Conservation (phyloP, 1,284 basidiomycete species). For the Vanrija sp. region DNA sequence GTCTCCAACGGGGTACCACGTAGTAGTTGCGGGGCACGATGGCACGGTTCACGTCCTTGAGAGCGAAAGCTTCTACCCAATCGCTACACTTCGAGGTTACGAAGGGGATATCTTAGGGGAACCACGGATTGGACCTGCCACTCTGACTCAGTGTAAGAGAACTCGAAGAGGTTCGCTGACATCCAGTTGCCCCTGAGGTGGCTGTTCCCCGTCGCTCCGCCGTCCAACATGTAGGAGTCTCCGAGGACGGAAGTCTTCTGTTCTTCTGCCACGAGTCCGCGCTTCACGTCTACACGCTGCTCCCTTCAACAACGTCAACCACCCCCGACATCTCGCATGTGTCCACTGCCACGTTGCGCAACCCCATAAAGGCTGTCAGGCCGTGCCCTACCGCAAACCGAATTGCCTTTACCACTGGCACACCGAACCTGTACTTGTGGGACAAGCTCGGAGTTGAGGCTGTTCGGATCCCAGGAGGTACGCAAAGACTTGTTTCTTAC, state of each 20-base stretch:
- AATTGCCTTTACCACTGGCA: conserved; percentile 19
- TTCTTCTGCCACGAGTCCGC: conserved; percentile 49
- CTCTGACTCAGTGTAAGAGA: too few species aligned
- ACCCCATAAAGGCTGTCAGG: conserved; percentile 16
- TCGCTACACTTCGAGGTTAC: not conserved
- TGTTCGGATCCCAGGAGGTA: conserved; percentile 34
- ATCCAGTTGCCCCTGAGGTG: not conserved
- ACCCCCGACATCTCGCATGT: conserved; percentile 24
- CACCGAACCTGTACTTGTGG: conserved; percentile 34
- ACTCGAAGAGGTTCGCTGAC: not conserved
- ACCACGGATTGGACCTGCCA: not conserved
- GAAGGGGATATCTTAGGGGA: too few species aligned
- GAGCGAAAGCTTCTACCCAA: conserved; percentile 9
- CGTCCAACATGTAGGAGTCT: conserved; percentile 64
- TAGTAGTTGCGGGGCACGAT: conserved; percentile 4
- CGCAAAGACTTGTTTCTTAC: not conserved
- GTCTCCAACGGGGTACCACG: conserved; percentile 57
- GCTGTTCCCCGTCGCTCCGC: not conserved
- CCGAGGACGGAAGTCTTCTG: conserved; percentile 65
- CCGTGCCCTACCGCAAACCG: conserved; percentile 24
- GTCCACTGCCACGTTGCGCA: conserved; percentile 25
- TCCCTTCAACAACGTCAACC: conserved; percentile 16
- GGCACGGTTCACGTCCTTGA: conserved; percentile 11
- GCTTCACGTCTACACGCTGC: conserved; percentile 39
- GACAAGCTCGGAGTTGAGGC: conserved; percentile 37